phyloP scores from a whole-genome alignment of 768 basidiomycete species.

The Mycena kentingensis region DNA sequence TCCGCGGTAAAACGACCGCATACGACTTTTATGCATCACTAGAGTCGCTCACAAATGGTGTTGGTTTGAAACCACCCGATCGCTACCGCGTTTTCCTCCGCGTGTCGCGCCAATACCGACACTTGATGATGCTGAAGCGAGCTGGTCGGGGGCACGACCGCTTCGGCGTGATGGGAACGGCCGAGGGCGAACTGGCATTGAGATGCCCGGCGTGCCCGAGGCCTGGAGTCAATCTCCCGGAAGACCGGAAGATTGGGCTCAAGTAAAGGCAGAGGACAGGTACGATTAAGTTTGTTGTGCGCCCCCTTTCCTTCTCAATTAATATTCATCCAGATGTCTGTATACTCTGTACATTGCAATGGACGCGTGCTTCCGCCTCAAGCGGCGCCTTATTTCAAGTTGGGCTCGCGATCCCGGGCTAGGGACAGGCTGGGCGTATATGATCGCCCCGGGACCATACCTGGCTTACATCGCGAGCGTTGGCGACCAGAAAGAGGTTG shows the following conservation, averaged over 20 bases:
- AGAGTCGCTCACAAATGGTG: slow-evolving; percentile 19
- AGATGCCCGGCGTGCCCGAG: slow-evolving; percentile 33
- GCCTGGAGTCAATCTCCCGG: slow-evolving; percentile 29
- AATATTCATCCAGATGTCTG: neutral
- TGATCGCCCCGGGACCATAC: neutral
- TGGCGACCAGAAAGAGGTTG: slow-evolving; percentile 15
- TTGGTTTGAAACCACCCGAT: slow-evolving; percentile 13
- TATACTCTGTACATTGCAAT: too few species aligned
- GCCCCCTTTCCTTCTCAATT: too few species aligned
- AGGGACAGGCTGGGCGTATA: slow-evolving; percentile 7
- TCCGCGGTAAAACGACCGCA: slow-evolving; percentile 21
- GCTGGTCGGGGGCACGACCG: slow-evolving; percentile 27
- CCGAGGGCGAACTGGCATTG: slow-evolving; percentile 26
- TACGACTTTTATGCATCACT: slow-evolving; percentile 25
- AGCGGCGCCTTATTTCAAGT: slow-evolving; percentile 2
- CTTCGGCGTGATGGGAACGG: slow-evolving; percentile 24
- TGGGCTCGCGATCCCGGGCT: neutral
- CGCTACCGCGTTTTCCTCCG: slow-evolving; percentile 20
- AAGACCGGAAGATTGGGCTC: slow-evolving; percentile 20
- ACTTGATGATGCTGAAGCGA: slow-evolving; percentile 28
- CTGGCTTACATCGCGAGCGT: slow-evolving; percentile 2
- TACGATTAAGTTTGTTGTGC: neutral
- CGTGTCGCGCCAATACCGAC: slow-evolving; percentile 24
- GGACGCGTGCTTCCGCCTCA: slow-evolving; percentile 4
- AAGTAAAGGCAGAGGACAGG: slow-evolving; percentile 1